A percentile compares a stretch with the other conserved stretches of the same genome.
phyloP scores from a whole-genome alignment of 2,329 filamentous ascomycete species.

The Mariannaea sp. region DNA sequence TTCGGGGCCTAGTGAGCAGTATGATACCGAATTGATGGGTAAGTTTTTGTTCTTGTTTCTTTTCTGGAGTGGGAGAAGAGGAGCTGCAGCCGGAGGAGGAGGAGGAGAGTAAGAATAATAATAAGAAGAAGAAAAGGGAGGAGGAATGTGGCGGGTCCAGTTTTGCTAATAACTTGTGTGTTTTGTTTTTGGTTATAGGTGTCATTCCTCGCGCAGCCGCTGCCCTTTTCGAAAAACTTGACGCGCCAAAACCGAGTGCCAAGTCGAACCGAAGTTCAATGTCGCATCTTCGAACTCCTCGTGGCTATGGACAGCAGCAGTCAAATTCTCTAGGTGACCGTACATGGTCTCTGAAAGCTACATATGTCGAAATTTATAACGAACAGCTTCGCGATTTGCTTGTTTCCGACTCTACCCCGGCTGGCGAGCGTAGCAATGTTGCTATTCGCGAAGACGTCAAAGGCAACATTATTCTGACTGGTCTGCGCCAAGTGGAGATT shows the following conservation, averaged over 20 bases:
- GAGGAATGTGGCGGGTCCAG: no score
- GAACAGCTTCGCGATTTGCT: conserved; percentile 92
- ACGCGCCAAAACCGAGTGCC: conserved; percentile 55
- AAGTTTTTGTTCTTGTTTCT: no score
- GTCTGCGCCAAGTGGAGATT: conserved; percentile 84
- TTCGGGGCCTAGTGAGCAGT: conserved; percentile 79
- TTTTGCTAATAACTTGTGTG: no score
- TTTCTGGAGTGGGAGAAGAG: no score
- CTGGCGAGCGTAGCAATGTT: conserved; percentile 75
- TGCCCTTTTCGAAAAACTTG: conserved; percentile 85
- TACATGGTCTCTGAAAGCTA: conserved; percentile 90
- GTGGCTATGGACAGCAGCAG: conserved; percentile 65
- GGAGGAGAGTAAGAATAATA: no score
- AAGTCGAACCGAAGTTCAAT: conserved; percentile 66
- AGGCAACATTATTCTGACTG: conserved; percentile 91
- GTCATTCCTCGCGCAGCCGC: conserved; percentile 93
- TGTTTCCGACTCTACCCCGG: conserved; percentile 72
- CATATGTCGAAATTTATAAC: conserved; percentile 98
- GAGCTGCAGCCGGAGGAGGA: no score
- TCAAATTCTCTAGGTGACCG: conserved; percentile 65
- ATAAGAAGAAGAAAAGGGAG: no score
- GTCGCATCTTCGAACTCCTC: conserved; percentile 79
- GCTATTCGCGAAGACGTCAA: conserved; percentile 93
- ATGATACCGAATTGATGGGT: conserved; percentile 76
- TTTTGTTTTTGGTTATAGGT: conserved; percentile 67